phyloP scores from a whole-genome alignment of 257 asterid genomes.

The Petrea volubilis region DNA sequence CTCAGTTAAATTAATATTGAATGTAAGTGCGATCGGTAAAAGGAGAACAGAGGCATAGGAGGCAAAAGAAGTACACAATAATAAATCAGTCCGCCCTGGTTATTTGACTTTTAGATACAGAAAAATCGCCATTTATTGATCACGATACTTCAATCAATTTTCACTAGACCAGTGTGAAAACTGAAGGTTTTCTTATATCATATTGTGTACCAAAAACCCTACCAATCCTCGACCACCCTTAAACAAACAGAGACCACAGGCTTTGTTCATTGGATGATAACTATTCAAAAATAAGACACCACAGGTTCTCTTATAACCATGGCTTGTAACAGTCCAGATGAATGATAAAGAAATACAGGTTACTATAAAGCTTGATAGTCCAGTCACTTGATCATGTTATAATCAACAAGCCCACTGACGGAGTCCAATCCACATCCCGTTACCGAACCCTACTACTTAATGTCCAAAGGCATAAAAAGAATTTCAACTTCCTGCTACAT shows the following conservation, averaged over 20 bases:
- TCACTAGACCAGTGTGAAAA: not conserved
- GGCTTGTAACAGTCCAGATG: not conserved
- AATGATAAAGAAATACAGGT: not conserved
- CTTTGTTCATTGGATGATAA: not conserved
- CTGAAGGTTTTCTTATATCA: not conserved
- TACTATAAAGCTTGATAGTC: not conserved
- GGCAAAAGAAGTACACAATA: not conserved
- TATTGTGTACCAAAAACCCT: not conserved
- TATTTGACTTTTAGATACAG: not conserved
- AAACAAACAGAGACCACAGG: not conserved
- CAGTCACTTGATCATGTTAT: slow-evolving; percentile 26
- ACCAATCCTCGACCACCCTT: not conserved
- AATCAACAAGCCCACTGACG: slow-evolving; percentile 6
- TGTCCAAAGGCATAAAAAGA: slow-evolving; percentile 5
- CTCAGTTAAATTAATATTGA: not conserved
- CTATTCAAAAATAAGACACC: too few relatives aligned
- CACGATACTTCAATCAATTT: not conserved
- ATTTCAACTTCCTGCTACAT: not conserved
- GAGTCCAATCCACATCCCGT: slow-evolving; percentile 19
- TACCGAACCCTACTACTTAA: slow-evolving; percentile 1
- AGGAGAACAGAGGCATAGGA: not conserved
- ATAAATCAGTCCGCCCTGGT: not conserved
- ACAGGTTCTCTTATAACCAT: not conserved
- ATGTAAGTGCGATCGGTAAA: not conserved
- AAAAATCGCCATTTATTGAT: not conserved